Evolutionary conservation across 768 basidiomycete species (phyloP).

Genomic region (Suillus subluteus): DNA sequence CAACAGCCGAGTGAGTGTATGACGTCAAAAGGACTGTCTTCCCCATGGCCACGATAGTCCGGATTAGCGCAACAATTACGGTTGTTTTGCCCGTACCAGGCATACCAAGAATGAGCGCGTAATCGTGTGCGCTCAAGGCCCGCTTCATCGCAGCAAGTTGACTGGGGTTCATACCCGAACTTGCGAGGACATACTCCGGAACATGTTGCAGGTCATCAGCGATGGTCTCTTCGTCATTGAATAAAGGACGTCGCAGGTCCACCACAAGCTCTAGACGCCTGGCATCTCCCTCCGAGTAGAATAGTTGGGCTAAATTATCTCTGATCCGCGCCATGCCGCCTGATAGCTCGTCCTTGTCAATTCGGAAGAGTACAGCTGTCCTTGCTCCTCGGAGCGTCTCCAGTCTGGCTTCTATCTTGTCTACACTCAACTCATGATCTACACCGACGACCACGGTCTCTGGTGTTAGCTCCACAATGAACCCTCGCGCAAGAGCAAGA

Average conservation of each 20-base stretch:
- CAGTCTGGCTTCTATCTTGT: slow-evolving; percentile 48
- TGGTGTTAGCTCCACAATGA: slow-evolving; percentile 72
- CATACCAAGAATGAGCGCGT: slow-evolving; percentile 94
- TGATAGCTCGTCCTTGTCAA: slow-evolving; percentile 93
- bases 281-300: slow-evolving; percentile 77
- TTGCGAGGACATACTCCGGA: slow-evolving; percentile 35
- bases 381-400: slow-evolving; percentile 25
- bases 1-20: slow-evolving; percentile 98
- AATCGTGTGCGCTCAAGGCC: slow-evolving; percentile 82
- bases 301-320: slow-evolving; percentile 87
- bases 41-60: slow-evolving; percentile 73
- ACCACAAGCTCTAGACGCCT: slow-evolving; percentile 77
- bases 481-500: slow-evolving; percentile 84
- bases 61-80: slow-evolving; percentile 87
- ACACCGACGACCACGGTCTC: slow-evolving; percentile 74
- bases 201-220: slow-evolving; percentile 19
- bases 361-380: slow-evolving; percentile 58
- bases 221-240: slow-evolving; percentile 43
- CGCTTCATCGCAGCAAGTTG: slow-evolving; percentile 75
- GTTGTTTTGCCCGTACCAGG: slow-evolving; percentile 99
- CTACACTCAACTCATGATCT: slow-evolving; percentile 71
- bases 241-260: slow-evolving; percentile 72
- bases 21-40: slow-evolving; percentile 89
- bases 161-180: slow-evolving; percentile 61
- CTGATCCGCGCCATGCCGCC: slow-evolving; percentile 88